Percentiles rank a stretch among this genome's conserved stretches.
Conservation (phyloP, 148 eudicot species). For the Vaccinium myrtillus region DNA sequence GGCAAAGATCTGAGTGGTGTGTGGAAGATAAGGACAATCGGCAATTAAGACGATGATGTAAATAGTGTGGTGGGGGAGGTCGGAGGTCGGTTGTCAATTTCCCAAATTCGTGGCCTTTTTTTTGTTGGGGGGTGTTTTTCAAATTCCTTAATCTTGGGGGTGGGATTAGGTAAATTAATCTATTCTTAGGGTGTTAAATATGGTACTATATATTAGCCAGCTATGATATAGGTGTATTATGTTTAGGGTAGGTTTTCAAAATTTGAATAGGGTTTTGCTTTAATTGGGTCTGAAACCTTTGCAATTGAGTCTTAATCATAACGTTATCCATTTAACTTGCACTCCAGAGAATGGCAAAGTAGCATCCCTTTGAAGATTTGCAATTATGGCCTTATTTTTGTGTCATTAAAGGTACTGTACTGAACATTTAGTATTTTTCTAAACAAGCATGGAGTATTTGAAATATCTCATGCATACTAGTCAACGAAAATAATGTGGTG, state of each 20-base stretch:
- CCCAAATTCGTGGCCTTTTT: neutral
- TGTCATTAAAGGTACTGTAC: too few species aligned
- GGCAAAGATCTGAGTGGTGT: neutral
- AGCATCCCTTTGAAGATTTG: too few species aligned
- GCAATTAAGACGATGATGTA: slow-evolving; percentile 10
- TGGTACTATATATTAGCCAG: neutral
- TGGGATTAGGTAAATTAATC: neutral
- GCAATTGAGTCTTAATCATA: neutral
- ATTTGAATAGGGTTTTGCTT: neutral
- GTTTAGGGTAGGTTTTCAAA: neutral
- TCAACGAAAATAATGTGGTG: too few species aligned
- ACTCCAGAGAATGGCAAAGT: neutral
- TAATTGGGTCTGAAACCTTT: neutral
- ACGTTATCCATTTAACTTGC: neutral
- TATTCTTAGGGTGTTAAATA: neutral
- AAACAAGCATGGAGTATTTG: too few species aligned
- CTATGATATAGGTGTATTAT: neutral
- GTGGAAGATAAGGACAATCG: neutral
- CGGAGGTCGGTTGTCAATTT: neutral
- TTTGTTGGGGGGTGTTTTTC: neutral
- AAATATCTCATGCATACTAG: too few species aligned
- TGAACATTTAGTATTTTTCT: too few species aligned
- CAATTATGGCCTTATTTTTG: too few species aligned
- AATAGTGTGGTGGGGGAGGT: neutral
- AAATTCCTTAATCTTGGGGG: neutral